Percentiles rank a stretch among this genome's conserved stretches.
phyloP scores from a whole-genome alignment of 306 rosid species.

The Ochetophila trinervis region DNA sequence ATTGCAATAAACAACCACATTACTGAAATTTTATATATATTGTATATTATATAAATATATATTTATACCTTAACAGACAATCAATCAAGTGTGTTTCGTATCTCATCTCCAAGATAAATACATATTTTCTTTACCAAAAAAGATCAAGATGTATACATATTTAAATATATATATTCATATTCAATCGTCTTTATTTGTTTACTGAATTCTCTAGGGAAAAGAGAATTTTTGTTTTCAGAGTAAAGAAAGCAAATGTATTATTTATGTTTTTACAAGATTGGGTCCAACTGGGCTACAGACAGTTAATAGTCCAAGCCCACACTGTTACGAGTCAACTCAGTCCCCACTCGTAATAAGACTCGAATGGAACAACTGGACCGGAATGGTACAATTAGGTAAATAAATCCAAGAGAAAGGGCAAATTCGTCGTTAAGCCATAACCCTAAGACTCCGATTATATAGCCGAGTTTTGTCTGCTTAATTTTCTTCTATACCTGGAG shows the following conservation, averaged over 20 bases:
- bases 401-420: not conserved
- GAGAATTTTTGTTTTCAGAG: too few species aligned
- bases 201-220: not conserved
- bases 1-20: too few species aligned
- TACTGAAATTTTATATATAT: too few species aligned
- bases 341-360: not conserved
- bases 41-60: too few species aligned
- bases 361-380: not conserved
- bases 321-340: constrained; percentile 1
- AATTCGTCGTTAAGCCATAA: constrained; percentile 5
- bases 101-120: too few species aligned
- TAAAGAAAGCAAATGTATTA: not conserved
- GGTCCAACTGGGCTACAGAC: not conserved
- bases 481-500: not conserved
- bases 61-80: too few species aligned
- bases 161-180: not conserved
- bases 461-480: not conserved
- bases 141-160: too few species aligned
- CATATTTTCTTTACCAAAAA: too few species aligned
- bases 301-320: not conserved
- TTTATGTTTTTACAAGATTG: not conserved
- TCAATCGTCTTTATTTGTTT: not conserved
- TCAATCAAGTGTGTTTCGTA: too few species aligned
- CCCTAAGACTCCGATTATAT: constrained; percentile 16
- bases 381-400: constrained; percentile 15